A percentile compares a stretch with the other conserved stretches of the same genome.
Evolutionary conservation across 78 protist species (phyloP).

Genomic region (Dictyostelium brefeldianum): DNA sequence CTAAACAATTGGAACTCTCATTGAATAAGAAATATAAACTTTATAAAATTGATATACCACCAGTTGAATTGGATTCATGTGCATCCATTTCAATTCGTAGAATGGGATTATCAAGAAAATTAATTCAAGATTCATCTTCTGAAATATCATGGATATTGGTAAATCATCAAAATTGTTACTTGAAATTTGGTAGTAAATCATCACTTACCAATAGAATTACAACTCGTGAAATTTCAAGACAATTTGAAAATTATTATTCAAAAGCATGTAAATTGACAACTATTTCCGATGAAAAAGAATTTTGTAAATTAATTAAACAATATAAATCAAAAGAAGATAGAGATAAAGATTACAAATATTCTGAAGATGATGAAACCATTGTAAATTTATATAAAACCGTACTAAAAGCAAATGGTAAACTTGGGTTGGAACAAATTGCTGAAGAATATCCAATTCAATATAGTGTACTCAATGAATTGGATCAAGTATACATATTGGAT

Average conservation of each 20-base stretch:
- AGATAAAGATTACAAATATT: constrained; percentile 22
- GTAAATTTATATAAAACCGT: constrained; percentile 54
- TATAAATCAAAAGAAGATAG: constrained; percentile 40
- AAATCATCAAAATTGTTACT: background rate
- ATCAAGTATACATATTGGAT: constrained; percentile 57
- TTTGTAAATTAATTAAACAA: constrained; percentile 28
- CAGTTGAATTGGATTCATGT: constrained; percentile 21
- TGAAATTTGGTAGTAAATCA: constrained; percentile 22
- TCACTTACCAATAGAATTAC: background rate
- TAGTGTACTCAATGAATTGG: background rate
- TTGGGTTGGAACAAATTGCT: constrained; percentile 32
- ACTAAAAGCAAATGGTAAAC: constrained; percentile 23
- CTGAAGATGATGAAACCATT: constrained; percentile 51
- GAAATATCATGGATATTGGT: constrained; percentile 39
- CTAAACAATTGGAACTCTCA: background rate
- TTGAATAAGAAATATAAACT: constrained; percentile 1
- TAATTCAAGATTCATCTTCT: background rate
- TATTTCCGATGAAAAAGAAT: constrained; percentile 22
- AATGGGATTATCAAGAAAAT: constrained; percentile 13
- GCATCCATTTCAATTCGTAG: constrained; percentile 10
- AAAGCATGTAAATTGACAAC: background rate
- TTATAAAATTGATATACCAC: constrained; percentile 56
- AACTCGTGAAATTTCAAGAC: constrained; percentile 23
- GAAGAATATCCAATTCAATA: constrained; percentile 54
- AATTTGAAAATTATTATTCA: background rate